Conservation (phyloP, 2,329 filamentous ascomycete species). For the Colletotrichum sp. region DNA sequence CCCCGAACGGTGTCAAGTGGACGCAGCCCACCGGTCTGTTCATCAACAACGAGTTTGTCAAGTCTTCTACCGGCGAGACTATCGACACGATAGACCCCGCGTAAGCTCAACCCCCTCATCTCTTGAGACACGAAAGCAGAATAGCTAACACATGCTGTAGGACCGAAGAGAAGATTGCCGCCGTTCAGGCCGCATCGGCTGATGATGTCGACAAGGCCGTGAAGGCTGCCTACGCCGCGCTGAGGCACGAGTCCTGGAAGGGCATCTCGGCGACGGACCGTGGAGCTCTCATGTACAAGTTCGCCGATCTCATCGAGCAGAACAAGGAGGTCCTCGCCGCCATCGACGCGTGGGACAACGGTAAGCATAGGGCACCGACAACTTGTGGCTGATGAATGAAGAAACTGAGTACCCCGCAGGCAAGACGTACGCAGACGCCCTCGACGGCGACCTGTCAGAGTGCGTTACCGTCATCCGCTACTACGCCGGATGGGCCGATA, state of each 20-base stretch:
- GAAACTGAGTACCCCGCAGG: background rate
- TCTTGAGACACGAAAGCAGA: background rate
- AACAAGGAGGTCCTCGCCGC: conserved; percentile 57
- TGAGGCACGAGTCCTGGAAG: conserved; percentile 72
- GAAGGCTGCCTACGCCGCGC: conserved; percentile 68
- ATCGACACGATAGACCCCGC: conserved; percentile 69
- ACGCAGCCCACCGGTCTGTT: conserved; percentile 73
- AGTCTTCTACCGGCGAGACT: conserved; percentile 58
- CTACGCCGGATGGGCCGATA: conserved; percentile 81
- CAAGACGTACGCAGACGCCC: conserved; percentile 70
- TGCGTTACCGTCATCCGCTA: conserved; percentile 63
- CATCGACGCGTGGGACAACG: conserved; percentile 77
- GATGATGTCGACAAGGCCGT: conserved; percentile 73
- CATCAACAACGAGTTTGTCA: conserved; percentile 80
- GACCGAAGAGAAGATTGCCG: conserved; percentile 50
- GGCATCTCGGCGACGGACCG: conserved; percentile 70
- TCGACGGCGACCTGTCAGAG: conserved; percentile 66
- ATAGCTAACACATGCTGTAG: background rate
- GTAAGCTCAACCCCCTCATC: conserved; percentile 35
- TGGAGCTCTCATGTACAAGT: conserved; percentile 71
- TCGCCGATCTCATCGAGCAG: conserved; percentile 73
- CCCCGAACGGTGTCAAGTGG: conserved; percentile 74
- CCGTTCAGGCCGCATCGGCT: conserved; percentile 68
- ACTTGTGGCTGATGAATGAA: background rate
- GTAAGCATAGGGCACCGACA: background rate